A percentile compares a stretch with the other conserved stretches of the same genome.
Evolutionary conservation across 2,329 filamentous ascomycete genomes (phyloP).

Genomic region (Colletotrichum tanaceti): DNA sequence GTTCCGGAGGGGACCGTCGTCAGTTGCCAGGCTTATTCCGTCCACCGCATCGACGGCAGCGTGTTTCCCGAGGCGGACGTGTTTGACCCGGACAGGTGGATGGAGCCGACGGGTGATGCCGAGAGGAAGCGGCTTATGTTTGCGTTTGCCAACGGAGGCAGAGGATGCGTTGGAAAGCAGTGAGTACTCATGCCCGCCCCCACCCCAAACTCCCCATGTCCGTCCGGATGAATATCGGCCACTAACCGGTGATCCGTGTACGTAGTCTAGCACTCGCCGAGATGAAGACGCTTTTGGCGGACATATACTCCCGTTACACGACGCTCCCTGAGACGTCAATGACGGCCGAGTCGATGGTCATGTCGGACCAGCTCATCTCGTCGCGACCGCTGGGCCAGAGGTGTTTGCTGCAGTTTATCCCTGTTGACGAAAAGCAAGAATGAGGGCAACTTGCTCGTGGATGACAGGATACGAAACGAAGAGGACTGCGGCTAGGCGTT

Average conservation of each 20-base stretch:
- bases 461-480: not conserved
- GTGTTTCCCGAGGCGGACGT: conserved; percentile 83
- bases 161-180: conserved; percentile 76
- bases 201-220: not conserved
- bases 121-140: conserved; percentile 74
- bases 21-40: conserved; percentile 70
- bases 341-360: conserved; percentile 68
- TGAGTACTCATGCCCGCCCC: conserved; percentile 54
- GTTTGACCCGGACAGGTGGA: conserved; percentile 87
- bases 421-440: conserved; percentile 42
- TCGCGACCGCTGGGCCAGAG: conserved; percentile 69
- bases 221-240: not conserved
- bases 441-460: conserved; percentile 1
- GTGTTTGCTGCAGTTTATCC: conserved; percentile 66
- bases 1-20: conserved; percentile 67
- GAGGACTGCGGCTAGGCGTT: not conserved
- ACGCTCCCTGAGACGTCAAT: conserved; percentile 67
- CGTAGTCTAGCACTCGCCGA: conserved; percentile 68
- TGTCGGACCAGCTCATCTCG: conserved; percentile 76
- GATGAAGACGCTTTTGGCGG: conserved; percentile 74
- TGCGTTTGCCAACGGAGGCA: conserved; percentile 73
- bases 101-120: conserved; percentile 77
- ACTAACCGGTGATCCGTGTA: conserved; percentile 46
- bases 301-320: conserved; percentile 69
- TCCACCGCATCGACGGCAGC: conserved; percentile 68